Conservation (phyloP, 768 basidiomycete genomes). For the Kwoniella dendrophila region DNA sequence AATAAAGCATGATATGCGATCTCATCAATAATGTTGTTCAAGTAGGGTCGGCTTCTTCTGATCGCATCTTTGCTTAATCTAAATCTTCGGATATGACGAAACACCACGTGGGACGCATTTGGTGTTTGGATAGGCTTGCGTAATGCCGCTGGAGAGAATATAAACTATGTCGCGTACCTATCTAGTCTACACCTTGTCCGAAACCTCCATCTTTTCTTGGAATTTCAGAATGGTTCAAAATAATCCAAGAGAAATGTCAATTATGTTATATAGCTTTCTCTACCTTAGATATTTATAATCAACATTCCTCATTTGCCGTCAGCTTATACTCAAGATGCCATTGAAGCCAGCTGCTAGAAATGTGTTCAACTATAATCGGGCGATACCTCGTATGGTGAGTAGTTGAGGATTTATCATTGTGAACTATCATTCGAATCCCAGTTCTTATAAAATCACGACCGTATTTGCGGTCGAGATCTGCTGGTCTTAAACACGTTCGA, state of each 20-base stretch:
- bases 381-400: constrained; percentile 55
- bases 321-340: constrained; percentile 42
- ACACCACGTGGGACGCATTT: background rate
- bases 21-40: background rate
- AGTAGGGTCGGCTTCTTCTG: too few species aligned
- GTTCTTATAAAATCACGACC: background rate
- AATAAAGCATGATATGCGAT: background rate
- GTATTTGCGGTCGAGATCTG: too few species aligned
- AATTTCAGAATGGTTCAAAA: background rate
- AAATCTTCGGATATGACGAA: constrained; percentile 1
- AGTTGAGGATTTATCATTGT: background rate
- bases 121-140: background rate
- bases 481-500: too few species aligned
- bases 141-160: background rate
- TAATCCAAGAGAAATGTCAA: background rate
- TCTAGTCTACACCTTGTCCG: too few species aligned
- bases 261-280: too few species aligned
- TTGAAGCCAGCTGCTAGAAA: constrained; percentile 45
- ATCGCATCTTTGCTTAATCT: background rate
- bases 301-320: background rate
- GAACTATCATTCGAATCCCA: background rate
- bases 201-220: background rate
- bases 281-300: background rate
- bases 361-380: constrained; percentile 50
- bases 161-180: too few species aligned